Evolutionary conservation across 768 basidiomycete genomes (phyloP).

Genomic region (Holtermannia corniformis): DNA sequence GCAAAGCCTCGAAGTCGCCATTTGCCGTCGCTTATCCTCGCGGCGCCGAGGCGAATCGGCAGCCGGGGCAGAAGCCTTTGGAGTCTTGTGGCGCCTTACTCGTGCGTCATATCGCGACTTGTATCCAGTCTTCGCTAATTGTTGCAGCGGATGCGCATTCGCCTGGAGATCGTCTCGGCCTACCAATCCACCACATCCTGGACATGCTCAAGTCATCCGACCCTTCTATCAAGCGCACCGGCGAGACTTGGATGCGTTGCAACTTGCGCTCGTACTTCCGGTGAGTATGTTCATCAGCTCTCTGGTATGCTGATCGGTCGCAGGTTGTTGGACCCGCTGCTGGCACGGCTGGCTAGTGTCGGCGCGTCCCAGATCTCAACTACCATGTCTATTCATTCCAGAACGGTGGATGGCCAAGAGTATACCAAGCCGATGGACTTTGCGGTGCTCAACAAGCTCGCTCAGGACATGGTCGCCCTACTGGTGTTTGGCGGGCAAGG

Average conservation of each 20-base stretch:
- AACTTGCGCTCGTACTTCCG: conserved; percentile 83
- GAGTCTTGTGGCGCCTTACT: conserved; percentile 80
- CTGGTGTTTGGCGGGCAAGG: conserved; percentile 84
- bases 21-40: conserved; percentile 63
- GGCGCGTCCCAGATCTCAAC: too few species aligned
- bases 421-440: conserved; percentile 75
- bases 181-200: conserved; percentile 78
- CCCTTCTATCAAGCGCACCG: conserved; percentile 62
- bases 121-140: conserved; percentile 2
- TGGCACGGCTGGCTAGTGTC: conserved; percentile 44
- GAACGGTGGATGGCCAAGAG: too few species aligned
- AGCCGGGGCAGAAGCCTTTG: conserved; percentile 75
- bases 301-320: conserved; percentile 1
- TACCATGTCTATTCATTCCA: too few species aligned
- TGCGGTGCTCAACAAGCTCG: conserved; percentile 57
- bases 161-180: conserved; percentile 72
- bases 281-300: conserved; percentile 45
- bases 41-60: conserved; percentile 47
- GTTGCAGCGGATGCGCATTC: conserved; percentile 58
- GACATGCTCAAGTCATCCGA: conserved; percentile 71
- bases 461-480: conserved; percentile 67
- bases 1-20: conserved; percentile 25
- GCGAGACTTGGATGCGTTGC: conserved; percentile 96
- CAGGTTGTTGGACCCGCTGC: conserved; percentile 82
- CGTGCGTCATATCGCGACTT: conserved; percentile 46